Base-by-base conservation (phyloP, 768 basidiomycete species). In the Holtermannia corniformis region DNA sequence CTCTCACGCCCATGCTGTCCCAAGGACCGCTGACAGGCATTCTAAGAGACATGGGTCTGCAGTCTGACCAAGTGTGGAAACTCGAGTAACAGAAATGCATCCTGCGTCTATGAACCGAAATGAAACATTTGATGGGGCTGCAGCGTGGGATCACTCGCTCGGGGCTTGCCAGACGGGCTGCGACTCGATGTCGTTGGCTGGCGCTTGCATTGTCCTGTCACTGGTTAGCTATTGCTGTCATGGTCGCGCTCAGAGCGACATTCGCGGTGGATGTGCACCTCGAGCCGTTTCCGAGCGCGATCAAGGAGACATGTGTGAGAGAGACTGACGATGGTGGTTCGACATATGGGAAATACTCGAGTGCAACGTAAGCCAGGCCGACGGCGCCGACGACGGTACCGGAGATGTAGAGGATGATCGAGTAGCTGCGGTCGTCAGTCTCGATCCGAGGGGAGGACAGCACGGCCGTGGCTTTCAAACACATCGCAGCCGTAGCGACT, bases 91-190 rank as follows among this genome's bases (percentile, higher is more conserved):
- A 24, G 3, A 12, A 12, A 44, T 44, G 32, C 32, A 37, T 37
- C n/a, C n/a, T 37, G 32, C 32, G 16, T 37, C 32, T 7, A 7
- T 16, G 7, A 37, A 37, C 16, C 32, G 7, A 7, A 16, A 37
- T 16, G 10, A 37, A 37, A 37, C 32, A n/a, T n/a, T n/a, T n/a
- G n/a, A 37, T 37, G 16, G 10, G 32, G 10, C 32, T 37, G 10
- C 10, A 7, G 32, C 10, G 10, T 37, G 10, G 32, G 55, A 51
- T 44, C 41, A 67, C 55, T 68, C 67, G 10, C 64, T 65, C 11
- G 70, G 62, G 14, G 67, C 70, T 51, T 67, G 67, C 67, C 70
- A 71, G 28, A 71, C 70, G 5, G 69, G 65, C 42, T 69, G 65
- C 14, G 65, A 51, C 42, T 71, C 70, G 2, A 57, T 51, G 50